Conservation (phyloP, 2,329 filamentous ascomycete species). For the Cucurbitaria berberidis region DNA sequence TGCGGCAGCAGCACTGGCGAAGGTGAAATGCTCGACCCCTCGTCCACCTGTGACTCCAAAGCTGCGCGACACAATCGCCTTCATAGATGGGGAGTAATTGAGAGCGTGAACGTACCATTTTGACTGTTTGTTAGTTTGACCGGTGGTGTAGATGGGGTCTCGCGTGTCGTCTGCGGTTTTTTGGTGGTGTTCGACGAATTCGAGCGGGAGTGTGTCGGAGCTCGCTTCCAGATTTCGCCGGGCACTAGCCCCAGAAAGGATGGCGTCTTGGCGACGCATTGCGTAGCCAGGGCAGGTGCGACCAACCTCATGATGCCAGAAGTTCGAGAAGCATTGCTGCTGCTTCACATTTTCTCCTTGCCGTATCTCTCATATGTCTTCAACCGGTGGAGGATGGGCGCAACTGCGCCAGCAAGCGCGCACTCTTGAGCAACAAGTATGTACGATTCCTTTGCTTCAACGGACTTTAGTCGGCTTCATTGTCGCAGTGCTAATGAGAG, state of each 20-base stretch:
- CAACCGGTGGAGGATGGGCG: slow-evolving; percentile 71
- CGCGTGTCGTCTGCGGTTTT: slow-evolving; percentile 45
- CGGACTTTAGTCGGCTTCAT: slow-evolving; percentile 20
- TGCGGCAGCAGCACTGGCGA: slow-evolving; percentile 27
- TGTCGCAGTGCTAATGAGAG: slow-evolving; percentile 29
- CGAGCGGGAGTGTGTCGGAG: slow-evolving; percentile 29
- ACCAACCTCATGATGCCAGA: slow-evolving; percentile 28
- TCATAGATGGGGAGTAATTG: slow-evolving; percentile 15
- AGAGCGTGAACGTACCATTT: slow-evolving; percentile 46
- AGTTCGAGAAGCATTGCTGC: slow-evolving; percentile 17
- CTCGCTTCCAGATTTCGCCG: slow-evolving; percentile 26
- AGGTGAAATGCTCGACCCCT: slow-evolving; percentile 21
- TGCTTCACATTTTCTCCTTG: slow-evolving; percentile 4
- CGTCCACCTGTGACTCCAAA: slow-evolving; percentile 8
- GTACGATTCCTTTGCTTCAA: slow-evolving; percentile 17
- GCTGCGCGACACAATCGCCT: slow-evolving; percentile 18
- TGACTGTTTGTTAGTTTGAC: slow-evolving; percentile 47
- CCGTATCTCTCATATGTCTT: slow-evolving; percentile 39
- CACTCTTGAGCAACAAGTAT: slow-evolving; percentile 86
- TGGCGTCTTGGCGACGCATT: slow-evolving; percentile 32
- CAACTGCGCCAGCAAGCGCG: slow-evolving; percentile 93
- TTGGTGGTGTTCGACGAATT: slow-evolving; percentile 24
- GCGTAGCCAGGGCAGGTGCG: slow-evolving; percentile 26
- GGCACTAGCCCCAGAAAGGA: not conserved
- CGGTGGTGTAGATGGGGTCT: slow-evolving; percentile 46